Percentiles rank a stretch among this genome's conserved stretches.
These are phyloP conservation scores for Scheffersomyces ergatensis DNA, from an alignment of 805 yeast species.

Conservation along the genomic window DNA sequence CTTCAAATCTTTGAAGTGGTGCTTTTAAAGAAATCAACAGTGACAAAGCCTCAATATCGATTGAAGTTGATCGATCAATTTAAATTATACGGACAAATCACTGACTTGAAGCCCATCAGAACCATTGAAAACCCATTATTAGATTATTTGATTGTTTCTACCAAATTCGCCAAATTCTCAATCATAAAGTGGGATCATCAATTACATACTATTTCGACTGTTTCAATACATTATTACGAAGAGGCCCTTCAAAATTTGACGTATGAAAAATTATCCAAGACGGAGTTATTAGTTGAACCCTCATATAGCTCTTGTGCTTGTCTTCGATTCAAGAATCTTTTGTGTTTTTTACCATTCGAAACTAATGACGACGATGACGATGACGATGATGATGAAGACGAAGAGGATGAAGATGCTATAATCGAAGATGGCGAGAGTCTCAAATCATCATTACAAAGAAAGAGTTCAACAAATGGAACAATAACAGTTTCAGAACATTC, in stretches of 20 bases:
- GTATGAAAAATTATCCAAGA: slow-evolving; percentile 36
- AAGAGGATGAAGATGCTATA: neutral
- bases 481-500: neutral
- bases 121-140: slow-evolving; percentile 44
- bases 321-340: slow-evolving; percentile 60
- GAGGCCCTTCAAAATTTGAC: slow-evolving; percentile 53
- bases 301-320: slow-evolving; percentile 49
- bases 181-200: slow-evolving; percentile 66
- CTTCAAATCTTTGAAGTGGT: slow-evolving; percentile 58
- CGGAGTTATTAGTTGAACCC: slow-evolving; percentile 63
- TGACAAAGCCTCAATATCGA: slow-evolving; percentile 19
- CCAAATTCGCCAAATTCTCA: slow-evolving; percentile 76
- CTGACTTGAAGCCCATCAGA: slow-evolving; percentile 51
- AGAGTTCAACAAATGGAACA: neutral
- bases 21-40: slow-evolving; percentile 14
- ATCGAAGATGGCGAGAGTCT: neutral
- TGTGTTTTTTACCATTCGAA: slow-evolving; percentile 70
- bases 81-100: slow-evolving; percentile 66
- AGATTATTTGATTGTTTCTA: slow-evolving; percentile 65
- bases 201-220: slow-evolving; percentile 57
- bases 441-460: too few relatives aligned
- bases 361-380: slow-evolving; percentile 15
- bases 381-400: slow-evolving; percentile 17
- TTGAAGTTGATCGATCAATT: slow-evolving; percentile 55
- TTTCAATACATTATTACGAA: slow-evolving; percentile 86